phyloP scores from a whole-genome alignment of 805 yeast species.

The Kregervanrija fluxuum region DNA sequence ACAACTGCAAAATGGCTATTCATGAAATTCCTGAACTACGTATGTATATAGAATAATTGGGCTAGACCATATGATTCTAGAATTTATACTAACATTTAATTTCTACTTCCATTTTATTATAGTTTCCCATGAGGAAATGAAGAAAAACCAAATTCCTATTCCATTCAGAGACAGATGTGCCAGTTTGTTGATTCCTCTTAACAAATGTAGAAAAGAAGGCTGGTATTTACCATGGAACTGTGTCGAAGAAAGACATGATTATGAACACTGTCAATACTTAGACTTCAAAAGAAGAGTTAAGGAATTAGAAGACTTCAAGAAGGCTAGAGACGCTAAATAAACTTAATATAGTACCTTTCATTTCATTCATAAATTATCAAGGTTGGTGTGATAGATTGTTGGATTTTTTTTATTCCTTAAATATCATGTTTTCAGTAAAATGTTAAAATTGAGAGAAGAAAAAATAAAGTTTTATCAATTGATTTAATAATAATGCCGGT shows the following conservation, averaged over 20 bases:
- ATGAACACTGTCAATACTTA: constrained; percentile 79
- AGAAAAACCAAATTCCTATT: constrained; percentile 67
- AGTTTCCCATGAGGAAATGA: constrained; percentile 83
- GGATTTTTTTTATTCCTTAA: too few relatives aligned
- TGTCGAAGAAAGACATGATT: constrained; percentile 67
- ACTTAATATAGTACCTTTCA: not conserved
- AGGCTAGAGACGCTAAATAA: constrained; percentile 19
- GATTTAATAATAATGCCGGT: too few relatives aligned
- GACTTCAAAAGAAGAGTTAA: constrained; percentile 77
- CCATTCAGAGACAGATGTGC: constrained; percentile 85
- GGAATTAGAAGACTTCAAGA: constrained; percentile 56
- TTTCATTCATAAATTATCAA: too few relatives aligned
- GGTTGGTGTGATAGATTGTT: too few relatives aligned
- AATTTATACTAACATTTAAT: not conserved
- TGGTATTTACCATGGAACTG: constrained; percentile 66
- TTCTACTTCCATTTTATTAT: not conserved
- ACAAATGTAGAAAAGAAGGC: constrained; percentile 53
- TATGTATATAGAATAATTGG: constrained; percentile 21
- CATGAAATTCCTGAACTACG: constrained; percentile 36
- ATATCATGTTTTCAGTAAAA: too few relatives aligned
- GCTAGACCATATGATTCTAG: not conserved
- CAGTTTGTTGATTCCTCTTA: constrained; percentile 48
- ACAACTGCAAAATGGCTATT: constrained; percentile 20
- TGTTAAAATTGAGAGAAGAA: too few relatives aligned
- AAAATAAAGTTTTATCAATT: too few relatives aligned